These are phyloP conservation scores for Tulasnella calospora DNA, from an alignment of 768 basidiomycete species.

Conservation along the genomic window DNA sequence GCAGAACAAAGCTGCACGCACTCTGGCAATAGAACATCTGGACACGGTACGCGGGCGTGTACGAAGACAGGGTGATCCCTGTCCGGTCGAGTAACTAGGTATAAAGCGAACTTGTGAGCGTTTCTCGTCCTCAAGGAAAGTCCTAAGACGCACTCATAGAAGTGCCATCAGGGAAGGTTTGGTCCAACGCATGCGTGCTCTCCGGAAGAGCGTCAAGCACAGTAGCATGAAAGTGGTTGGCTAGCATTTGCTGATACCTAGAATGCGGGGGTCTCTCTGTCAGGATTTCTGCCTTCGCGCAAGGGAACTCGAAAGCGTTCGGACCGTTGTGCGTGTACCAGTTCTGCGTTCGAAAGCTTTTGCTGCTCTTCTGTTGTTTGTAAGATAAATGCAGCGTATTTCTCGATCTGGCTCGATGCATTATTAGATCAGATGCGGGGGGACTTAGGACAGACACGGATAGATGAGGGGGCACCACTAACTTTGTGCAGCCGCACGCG, in stretches of 20 bases:
- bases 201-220: slow-evolving; percentile 80
- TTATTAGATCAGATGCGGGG: background rate
- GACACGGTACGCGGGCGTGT: slow-evolving; percentile 65
- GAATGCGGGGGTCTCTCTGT: background rate
- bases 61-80: slow-evolving; percentile 73
- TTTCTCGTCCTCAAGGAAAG: background rate
- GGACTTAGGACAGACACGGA: background rate
- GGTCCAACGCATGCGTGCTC: slow-evolving; percentile 70
- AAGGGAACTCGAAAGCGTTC: background rate
- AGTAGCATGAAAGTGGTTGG: slow-evolving; percentile 70
- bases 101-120: slow-evolving; percentile 25
- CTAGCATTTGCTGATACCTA: slow-evolving; percentile 72
- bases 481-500: slow-evolving; percentile 85
- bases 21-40: slow-evolving; percentile 39
- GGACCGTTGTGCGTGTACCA: slow-evolving; percentile 71
- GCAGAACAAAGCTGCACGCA: slow-evolving; percentile 31
- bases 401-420: slow-evolving; percentile 62
- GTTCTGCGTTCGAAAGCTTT: slow-evolving; percentile 77
- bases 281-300: background rate
- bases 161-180: slow-evolving; percentile 69
- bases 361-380: slow-evolving; percentile 65
- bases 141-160: slow-evolving; percentile 39
- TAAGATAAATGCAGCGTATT: slow-evolving; percentile 74
- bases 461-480: slow-evolving; percentile 26
- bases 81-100: slow-evolving; percentile 70